Conservation (phyloP, 1,284 basidiomycete genomes). For the Ceratobasidium sp. region DNA sequence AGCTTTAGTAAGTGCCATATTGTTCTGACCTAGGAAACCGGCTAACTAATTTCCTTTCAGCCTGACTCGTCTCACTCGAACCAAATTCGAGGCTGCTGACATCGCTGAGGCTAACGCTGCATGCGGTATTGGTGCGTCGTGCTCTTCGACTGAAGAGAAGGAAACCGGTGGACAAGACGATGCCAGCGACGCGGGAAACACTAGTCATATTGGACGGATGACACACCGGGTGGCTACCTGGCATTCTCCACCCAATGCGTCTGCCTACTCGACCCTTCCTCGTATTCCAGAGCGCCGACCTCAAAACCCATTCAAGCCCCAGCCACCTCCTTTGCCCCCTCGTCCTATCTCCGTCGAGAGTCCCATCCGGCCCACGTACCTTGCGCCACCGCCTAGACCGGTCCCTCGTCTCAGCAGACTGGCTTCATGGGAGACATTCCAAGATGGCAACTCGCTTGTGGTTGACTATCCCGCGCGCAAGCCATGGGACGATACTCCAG, state of each 20-base stretch:
- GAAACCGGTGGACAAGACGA: neutral
- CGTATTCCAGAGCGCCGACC: conserved; percentile 8
- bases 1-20: conserved; percentile 71
- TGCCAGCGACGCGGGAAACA: neutral
- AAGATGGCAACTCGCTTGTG: conserved; percentile 59
- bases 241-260: conserved; percentile 21
- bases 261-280: conserved; percentile 22
- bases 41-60: conserved; percentile 59
- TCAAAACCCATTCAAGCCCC: conserved; percentile 30
- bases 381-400: conserved; percentile 24
- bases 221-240: conserved; percentile 24
- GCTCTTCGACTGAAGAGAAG: conserved; percentile 13
- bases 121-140: conserved; percentile 56
- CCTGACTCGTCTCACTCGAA: conserved; percentile 76
- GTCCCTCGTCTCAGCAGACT: conserved; percentile 17
- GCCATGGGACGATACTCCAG: conserved; percentile 84
- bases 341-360: conserved; percentile 17
- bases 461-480: conserved; percentile 73
- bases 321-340: conserved; percentile 33
- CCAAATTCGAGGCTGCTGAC: conserved; percentile 72
- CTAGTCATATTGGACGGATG: conserved; percentile 15
- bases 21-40: neutral
- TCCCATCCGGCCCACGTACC: conserved; percentile 6
- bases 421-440: conserved; percentile 41
- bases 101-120: conserved; percentile 67